Percentiles rank a stretch among this genome's conserved stretches.
phyloP scores from a whole-genome alignment of 495 filamentous ascomycete species.

The Penicillium soppii region DNA sequence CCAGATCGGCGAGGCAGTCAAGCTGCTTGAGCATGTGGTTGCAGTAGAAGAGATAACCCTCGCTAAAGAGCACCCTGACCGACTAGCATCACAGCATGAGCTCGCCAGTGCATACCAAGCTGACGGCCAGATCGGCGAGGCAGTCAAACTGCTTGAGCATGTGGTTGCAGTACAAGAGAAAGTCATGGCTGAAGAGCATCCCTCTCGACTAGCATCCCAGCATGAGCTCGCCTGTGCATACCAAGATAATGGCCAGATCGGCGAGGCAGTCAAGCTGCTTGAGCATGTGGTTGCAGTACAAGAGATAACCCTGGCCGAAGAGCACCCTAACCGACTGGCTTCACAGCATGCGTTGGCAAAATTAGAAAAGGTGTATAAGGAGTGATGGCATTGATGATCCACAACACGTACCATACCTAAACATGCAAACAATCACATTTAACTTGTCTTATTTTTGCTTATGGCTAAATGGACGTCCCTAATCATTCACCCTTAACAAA shows the following conservation, averaged over 20 bases:
- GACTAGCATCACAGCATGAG: conserved; percentile 27
- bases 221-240: conserved; percentile 26
- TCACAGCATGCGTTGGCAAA: conserved; percentile 26
- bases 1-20: conserved; percentile 31
- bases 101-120: conserved; percentile 25
- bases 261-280: conserved; percentile 30
- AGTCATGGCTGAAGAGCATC: conserved; percentile 25
- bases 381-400: too few relatives aligned
- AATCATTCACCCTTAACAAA: too few relatives aligned
- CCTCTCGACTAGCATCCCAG: conserved; percentile 24
- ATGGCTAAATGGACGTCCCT: too few relatives aligned
- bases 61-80: conserved; percentile 24
- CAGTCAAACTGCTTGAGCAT: conserved; percentile 30
- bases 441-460: too few relatives aligned
- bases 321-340: conserved; percentile 23
- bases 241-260: conserved; percentile 20
- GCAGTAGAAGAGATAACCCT: conserved; percentile 16
- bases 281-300: conserved; percentile 30
- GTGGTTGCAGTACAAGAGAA: conserved; percentile 25
- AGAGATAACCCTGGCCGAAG: conserved; percentile 5
- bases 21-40: conserved; percentile 15
- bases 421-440: too few relatives aligned
- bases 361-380: too few relatives aligned
- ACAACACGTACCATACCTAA: too few relatives aligned
- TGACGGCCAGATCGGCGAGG: conserved; percentile 29